These are phyloP conservation scores for Metroxylon sagu DNA, from an alignment of 176 grass and related monocot species.

Conservation along the genomic window DNA sequence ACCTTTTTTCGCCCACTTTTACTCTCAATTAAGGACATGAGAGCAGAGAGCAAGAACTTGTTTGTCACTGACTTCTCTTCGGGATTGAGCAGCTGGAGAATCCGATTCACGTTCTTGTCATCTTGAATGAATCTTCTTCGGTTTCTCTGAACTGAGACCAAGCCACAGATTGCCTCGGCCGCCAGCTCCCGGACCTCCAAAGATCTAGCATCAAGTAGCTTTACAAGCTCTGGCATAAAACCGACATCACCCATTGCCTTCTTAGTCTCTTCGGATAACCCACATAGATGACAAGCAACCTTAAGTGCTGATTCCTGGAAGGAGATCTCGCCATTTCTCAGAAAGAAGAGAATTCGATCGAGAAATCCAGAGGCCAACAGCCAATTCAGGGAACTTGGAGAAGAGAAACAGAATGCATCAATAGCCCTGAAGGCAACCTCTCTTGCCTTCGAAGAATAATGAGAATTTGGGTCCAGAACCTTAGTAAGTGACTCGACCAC, in stretches of 20 bases:
- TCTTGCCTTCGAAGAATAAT: slow-evolving; percentile 50
- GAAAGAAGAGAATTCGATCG: slow-evolving; percentile 40
- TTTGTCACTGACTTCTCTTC: slow-evolving; percentile 55
- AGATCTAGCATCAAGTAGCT: slow-evolving; percentile 33
- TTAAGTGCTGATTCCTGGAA: slow-evolving; percentile 59
- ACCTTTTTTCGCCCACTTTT: slow-evolving; percentile 66
- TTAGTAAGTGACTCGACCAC: slow-evolving; percentile 38
- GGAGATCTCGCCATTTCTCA: slow-evolving; percentile 38
- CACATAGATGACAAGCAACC: slow-evolving; percentile 40
- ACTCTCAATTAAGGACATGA: slow-evolving; percentile 53
- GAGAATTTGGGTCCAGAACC: slow-evolving; percentile 34
- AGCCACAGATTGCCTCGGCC: slow-evolving; percentile 52
- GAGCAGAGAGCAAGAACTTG: slow-evolving; percentile 53
- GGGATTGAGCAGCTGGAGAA: slow-evolving; percentile 52
- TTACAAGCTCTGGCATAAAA: slow-evolving; percentile 76
- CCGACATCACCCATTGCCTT: slow-evolving; percentile 72
- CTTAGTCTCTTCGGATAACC: slow-evolving; percentile 46
- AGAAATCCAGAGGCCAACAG: slow-evolving; percentile 55
- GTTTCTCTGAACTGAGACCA: slow-evolving; percentile 68
- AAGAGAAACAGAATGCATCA: slow-evolving; percentile 47
- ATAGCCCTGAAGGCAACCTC: slow-evolving; percentile 57
- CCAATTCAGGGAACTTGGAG: slow-evolving; percentile 16
- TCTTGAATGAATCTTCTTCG: slow-evolving; percentile 66
- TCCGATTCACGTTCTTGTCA: slow-evolving; percentile 39
- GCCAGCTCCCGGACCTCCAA: slow-evolving; percentile 55